Conservation (phyloP, 2,329 filamentous ascomycete species). For the Neofusicoccum umdonicola region DNA sequence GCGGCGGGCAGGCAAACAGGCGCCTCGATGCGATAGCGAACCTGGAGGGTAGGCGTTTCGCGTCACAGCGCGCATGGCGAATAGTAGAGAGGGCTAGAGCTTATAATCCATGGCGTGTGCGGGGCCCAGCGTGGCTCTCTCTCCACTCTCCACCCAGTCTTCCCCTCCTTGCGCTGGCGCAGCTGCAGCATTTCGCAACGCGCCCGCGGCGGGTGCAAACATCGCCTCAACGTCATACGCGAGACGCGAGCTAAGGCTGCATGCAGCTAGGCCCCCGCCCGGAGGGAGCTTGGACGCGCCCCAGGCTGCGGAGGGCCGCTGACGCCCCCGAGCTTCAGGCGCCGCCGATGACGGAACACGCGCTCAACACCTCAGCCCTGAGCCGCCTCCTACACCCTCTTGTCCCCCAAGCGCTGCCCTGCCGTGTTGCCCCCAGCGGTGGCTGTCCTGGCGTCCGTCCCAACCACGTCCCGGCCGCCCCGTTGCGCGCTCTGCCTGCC, state of each 20-base stretch:
- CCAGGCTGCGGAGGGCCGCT: background rate
- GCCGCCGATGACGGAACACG: conserved; percentile 4
- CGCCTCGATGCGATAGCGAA: conserved; percentile 12
- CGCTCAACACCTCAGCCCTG: background rate
- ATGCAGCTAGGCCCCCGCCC: conserved; percentile 10
- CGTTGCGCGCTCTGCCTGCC: background rate
- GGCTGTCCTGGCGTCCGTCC: background rate
- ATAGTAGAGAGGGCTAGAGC: conserved; percentile 3
- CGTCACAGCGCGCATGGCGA: conserved; percentile 7
- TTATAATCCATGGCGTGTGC: background rate
- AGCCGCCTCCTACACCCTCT: background rate
- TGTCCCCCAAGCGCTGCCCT: background rate
- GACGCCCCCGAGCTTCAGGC: background rate
- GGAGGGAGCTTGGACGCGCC: conserved; percentile 8
- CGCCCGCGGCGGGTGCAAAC: conserved; percentile 6
- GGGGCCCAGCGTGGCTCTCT: conserved; percentile 7
- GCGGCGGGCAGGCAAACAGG: conserved; percentile 7
- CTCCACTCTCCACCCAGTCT: conserved; percentile 9
- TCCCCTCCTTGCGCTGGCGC: conserved; percentile 7
- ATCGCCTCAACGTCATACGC: conserved; percentile 14
- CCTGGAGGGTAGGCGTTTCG: background rate
- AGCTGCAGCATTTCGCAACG: conserved; percentile 11
- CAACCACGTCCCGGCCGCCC: background rate
- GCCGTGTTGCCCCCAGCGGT: background rate
- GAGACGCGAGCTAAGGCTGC: background rate